phyloP scores from a whole-genome alignment of 2,329 filamentous ascomycete genomes.

The Fusarium tupiense region DNA sequence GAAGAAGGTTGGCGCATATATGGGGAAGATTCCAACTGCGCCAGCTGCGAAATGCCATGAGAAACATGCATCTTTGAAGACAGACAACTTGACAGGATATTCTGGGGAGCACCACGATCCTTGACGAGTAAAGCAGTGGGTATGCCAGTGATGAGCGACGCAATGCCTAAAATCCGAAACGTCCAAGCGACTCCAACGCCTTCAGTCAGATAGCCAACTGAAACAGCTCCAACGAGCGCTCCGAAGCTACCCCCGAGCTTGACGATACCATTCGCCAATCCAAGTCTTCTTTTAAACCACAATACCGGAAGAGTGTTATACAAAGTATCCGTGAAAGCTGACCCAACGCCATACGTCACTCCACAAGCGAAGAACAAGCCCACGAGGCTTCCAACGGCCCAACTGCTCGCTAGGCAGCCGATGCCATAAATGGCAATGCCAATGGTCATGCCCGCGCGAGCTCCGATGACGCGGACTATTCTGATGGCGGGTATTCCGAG shows the following conservation, averaged over 20 bases:
- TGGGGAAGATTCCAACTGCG: not conserved
- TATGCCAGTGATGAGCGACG: not conserved
- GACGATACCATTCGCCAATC: not conserved
- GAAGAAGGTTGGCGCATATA: not conserved
- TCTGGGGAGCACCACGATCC: not conserved
- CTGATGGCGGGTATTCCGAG: not conserved
- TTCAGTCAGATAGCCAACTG: not conserved
- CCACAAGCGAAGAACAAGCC: not conserved
- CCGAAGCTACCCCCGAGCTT: not conserved
- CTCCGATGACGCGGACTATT: not conserved
- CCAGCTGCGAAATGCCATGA: not conserved
- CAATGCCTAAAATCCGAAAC: not conserved
- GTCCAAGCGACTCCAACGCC: not conserved
- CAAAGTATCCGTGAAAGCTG: not conserved
- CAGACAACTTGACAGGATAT: not conserved
- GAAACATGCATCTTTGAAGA: not conserved
- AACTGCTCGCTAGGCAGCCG: not conserved
- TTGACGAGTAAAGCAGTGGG: not conserved
- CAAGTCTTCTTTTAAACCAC: not conserved
- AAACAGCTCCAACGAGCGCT: not conserved
- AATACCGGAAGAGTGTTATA: not conserved
- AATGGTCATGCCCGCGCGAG: not conserved
- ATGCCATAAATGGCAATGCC: not conserved
- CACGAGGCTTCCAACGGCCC: not conserved
- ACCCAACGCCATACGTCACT: not conserved